These are phyloP conservation scores for Russula olivacea DNA, from an alignment of 768 basidiomycete genomes.

Conservation along the genomic window DNA sequence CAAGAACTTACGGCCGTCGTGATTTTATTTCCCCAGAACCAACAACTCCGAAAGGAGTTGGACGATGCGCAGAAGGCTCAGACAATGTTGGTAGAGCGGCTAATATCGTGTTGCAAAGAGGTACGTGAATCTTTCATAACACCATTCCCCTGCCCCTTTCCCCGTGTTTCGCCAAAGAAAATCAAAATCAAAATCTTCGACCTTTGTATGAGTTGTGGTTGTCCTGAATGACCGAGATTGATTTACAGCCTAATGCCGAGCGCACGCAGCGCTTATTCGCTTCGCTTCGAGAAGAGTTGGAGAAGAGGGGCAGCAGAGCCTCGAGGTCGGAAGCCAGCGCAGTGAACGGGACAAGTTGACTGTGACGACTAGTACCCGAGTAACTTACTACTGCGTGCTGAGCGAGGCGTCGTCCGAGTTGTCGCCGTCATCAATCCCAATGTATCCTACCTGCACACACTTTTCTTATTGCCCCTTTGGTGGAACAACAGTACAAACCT, in stretches of 20 bases:
- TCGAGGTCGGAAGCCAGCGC: conserved; percentile 28
- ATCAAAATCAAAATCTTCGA: background rate
- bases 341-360: conserved; percentile 16
- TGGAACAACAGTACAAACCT: background rate
- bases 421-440: conserved; percentile 4
- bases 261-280: conserved; percentile 75
- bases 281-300: conserved; percentile 77
- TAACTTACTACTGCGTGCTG: background rate
- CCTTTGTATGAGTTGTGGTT: background rate
- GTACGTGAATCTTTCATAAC: conserved; percentile 37
- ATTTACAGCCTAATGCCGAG: conserved; percentile 67
- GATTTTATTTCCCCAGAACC: conserved; percentile 40
- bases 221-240: conserved; percentile 21
- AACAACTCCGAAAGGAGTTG: conserved; percentile 65
- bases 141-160: too few species aligned
- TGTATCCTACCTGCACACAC: conserved; percentile 15
- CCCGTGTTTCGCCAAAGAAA: background rate
- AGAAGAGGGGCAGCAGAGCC: conserved; percentile 53
- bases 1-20: background rate
- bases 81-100: conserved; percentile 74
- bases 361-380: background rate
- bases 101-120: conserved; percentile 84
- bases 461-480: background rate
- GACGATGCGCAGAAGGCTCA: conserved; percentile 77
- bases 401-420: background rate